A percentile compares a stretch with the other conserved stretches of the same genome.
Evolutionary conservation across 148 eudicot genomes (phyloP).

Genomic region (Rheum nobile): DNA sequence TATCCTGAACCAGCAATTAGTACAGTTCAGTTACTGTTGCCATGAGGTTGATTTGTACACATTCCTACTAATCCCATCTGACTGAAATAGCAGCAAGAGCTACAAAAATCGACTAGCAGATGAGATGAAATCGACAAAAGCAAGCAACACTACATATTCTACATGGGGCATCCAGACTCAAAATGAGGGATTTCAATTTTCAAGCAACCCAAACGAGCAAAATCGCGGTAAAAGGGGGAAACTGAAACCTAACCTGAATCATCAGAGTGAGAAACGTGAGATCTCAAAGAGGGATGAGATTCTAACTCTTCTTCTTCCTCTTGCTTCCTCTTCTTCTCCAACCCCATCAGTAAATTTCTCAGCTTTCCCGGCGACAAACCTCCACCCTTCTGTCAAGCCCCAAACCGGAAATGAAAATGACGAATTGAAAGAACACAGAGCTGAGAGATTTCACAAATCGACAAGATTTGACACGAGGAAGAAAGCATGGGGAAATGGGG

Average conservation of each 20-base stretch:
- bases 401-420: neutral
- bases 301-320: slow-evolving; percentile 9
- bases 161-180: neutral
- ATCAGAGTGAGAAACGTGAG: neutral
- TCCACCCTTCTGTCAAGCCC: slow-evolving; percentile 9
- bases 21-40: neutral
- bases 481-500: slow-evolving; percentile 2
- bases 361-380: slow-evolving; percentile 9
- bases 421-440: neutral
- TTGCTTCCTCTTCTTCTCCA: slow-evolving; percentile 9
- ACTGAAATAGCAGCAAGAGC: neutral
- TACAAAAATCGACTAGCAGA: neutral
- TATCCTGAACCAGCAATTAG: neutral
- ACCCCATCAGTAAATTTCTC: slow-evolving; percentile 8
- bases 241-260: slow-evolving; percentile 1
- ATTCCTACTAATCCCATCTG: neutral
- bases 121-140: neutral
- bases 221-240: neutral
- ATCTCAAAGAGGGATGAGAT: slow-evolving; percentile 5
- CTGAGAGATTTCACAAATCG: slow-evolving; percentile 2
- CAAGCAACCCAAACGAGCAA: neutral
- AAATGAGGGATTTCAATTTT: neutral
- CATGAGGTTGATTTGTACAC: neutral
- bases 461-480: slow-evolving; percentile 4
- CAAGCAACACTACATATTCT: neutral